phyloP scores from a whole-genome alignment of 2,329 filamentous ascomycete genomes.

The Talaromyces funiculosus region DNA sequence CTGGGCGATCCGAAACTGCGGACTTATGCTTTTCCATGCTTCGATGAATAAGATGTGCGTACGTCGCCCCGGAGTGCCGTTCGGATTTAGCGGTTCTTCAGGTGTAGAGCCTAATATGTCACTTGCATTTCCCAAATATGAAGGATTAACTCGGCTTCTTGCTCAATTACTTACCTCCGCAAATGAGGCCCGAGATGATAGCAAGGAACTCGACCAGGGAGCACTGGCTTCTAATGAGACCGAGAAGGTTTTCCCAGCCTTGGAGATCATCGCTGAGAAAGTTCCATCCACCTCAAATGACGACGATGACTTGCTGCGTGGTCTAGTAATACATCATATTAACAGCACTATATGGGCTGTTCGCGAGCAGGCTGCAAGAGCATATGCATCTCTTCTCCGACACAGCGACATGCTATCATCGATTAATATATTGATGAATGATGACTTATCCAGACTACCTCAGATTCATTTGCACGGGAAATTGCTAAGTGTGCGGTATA shows the following conservation, averaged over 20 bases:
- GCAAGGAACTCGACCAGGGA: slow-evolving; percentile 22
- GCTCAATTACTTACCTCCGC: slow-evolving; percentile 29
- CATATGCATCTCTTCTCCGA: slow-evolving; percentile 36
- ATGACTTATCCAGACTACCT: slow-evolving; percentile 15
- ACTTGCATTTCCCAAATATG: slow-evolving; percentile 38
- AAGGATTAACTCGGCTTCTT: slow-evolving; percentile 33
- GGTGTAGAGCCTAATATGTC: slow-evolving; percentile 39
- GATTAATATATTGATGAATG: slow-evolving; percentile 22
- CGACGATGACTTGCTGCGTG: slow-evolving; percentile 28
- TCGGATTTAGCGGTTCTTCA: slow-evolving; percentile 46
- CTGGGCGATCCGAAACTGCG: slow-evolving; percentile 94
- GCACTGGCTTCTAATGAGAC: slow-evolving; percentile 26
- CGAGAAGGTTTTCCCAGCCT: slow-evolving; percentile 41
- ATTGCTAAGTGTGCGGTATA: slow-evolving; percentile 34
- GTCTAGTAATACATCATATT: slow-evolving; percentile 33
- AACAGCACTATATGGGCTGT: slow-evolving; percentile 42
- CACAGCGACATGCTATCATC: slow-evolving; percentile 28
- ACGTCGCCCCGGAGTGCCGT: slow-evolving; percentile 33
- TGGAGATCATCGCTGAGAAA: slow-evolving; percentile 43
- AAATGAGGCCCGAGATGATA: slow-evolving; percentile 16
- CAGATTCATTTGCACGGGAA: slow-evolving; percentile 40
- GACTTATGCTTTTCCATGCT: slow-evolving; percentile 79
- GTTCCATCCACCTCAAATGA: slow-evolving; percentile 30
- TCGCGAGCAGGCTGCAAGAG: slow-evolving; percentile 42
- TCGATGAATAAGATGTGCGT: slow-evolving; percentile 63